A percentile compares a stretch with the other conserved stretches of the same genome.
These are phyloP conservation scores for Cymbidium sinense DNA, from an alignment of 106 monocot genomes.

Conservation along the genomic window DNA sequence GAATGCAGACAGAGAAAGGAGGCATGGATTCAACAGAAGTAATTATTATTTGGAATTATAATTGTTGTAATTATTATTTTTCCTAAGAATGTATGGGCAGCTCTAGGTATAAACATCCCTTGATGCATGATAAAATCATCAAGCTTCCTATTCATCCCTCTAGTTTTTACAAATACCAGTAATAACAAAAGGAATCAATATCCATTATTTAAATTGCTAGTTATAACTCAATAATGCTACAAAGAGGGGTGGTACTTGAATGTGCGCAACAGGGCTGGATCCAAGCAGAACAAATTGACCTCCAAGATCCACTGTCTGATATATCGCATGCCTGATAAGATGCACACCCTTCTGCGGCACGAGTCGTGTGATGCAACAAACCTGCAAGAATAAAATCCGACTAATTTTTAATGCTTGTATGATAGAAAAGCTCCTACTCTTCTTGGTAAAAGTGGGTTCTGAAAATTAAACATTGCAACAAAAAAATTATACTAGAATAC, in stretches of 20 bases:
- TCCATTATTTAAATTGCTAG: neutral
- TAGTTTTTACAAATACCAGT: neutral
- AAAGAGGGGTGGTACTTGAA: constrained; percentile 49
- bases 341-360: constrained; percentile 98
- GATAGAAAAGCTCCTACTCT: neutral
- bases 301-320: constrained; percentile 72
- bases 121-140: too few relatives aligned
- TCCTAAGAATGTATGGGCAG: too few relatives aligned
- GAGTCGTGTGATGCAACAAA: constrained; percentile 82
- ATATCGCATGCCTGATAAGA: constrained; percentile 94
- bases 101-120: too few relatives aligned
- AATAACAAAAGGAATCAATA: neutral
- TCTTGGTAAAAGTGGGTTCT: neutral
- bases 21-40: too few relatives aligned
- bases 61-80: too few relatives aligned
- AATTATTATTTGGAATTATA: too few relatives aligned
- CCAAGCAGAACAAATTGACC: constrained; percentile 93
- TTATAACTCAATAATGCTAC: neutral
- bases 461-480: neutral
- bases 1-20: too few relatives aligned
- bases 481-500: neutral
- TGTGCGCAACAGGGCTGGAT: constrained; percentile 83
- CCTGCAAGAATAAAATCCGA: constrained; percentile 35
- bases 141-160: too few relatives aligned
- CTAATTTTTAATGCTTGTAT: neutral